phyloP scores from a whole-genome alignment of 2,329 filamentous ascomycete species.

The Conoideocrella luteorostrata region DNA sequence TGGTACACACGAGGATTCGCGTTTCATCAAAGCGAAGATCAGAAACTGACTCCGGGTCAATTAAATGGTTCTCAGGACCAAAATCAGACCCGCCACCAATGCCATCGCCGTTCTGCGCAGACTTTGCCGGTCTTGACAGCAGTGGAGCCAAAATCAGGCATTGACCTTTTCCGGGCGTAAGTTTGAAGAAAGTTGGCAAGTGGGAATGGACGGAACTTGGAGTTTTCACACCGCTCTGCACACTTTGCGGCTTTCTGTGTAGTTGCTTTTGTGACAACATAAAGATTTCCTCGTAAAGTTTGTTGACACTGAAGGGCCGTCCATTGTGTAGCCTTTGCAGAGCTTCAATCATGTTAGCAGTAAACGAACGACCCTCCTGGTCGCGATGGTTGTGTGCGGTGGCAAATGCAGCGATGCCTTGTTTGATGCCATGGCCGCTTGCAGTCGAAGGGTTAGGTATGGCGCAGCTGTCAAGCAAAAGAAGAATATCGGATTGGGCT shows the following conservation, averaged over 20 bases:
- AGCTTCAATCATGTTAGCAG: slow-evolving; percentile 48
- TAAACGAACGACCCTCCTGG: slow-evolving; percentile 48
- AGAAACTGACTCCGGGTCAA: slow-evolving; percentile 41
- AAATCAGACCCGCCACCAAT: slow-evolving; percentile 14
- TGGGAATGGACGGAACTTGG: slow-evolving; percentile 39
- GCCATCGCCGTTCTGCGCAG: slow-evolving; percentile 22
- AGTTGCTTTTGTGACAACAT: slow-evolving; percentile 38
- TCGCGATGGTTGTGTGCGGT: slow-evolving; percentile 42
- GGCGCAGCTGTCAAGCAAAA: slow-evolving; percentile 57
- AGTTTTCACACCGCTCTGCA: slow-evolving; percentile 32
- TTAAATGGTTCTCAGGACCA: slow-evolving; percentile 31
- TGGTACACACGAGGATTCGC: slow-evolving; percentile 60
- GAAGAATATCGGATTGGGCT: slow-evolving; percentile 54
- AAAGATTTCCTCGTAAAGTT: slow-evolving; percentile 50
- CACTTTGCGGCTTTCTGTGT: no score
- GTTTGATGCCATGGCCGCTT: slow-evolving; percentile 52
- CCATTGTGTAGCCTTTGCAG: slow-evolving; percentile 46
- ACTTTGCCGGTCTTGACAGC: slow-evolving; percentile 22
- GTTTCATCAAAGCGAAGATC: slow-evolving; percentile 57
- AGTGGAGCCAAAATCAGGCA: slow-evolving; percentile 47
- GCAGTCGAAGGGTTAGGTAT: slow-evolving; percentile 43
- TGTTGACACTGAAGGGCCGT: slow-evolving; percentile 50
- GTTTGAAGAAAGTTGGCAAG: slow-evolving; percentile 47
- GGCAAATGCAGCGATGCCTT: slow-evolving; percentile 54
- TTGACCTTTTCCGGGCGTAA: slow-evolving; percentile 48